Conservation (phyloP, 78 protist species). For the Cyanophora paradoxa region DNA sequence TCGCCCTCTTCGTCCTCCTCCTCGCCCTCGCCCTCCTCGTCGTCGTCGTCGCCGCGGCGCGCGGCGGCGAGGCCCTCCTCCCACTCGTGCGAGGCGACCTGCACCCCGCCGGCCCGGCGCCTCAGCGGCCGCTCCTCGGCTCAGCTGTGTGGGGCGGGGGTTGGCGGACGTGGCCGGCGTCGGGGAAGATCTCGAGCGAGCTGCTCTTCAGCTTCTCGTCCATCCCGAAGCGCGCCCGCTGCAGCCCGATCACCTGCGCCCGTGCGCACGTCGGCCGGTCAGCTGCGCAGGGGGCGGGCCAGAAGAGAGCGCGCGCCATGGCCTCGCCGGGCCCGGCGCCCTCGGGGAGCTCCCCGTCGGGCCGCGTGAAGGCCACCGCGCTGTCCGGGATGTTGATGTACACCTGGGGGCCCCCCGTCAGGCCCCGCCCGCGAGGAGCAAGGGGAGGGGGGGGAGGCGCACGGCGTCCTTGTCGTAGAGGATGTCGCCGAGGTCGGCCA, state of each 20-base stretch:
- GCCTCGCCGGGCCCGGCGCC: constrained; percentile 47
- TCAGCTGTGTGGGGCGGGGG: background rate
- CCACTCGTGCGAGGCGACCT: too few relatives aligned
- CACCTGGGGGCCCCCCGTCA: too few relatives aligned
- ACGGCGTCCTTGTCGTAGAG: constrained; percentile 92
- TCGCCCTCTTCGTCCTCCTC: constrained; percentile 11
- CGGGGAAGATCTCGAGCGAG: constrained; percentile 30
- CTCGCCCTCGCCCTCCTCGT: background rate
- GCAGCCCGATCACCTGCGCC: background rate
- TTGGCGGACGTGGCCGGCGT: background rate
- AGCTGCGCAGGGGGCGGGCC: too few relatives aligned
- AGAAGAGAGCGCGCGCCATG: too few relatives aligned
- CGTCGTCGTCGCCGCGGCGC: constrained; percentile 5
- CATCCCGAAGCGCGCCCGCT: background rate
- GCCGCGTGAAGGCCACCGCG: constrained; percentile 13
- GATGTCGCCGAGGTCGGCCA: constrained; percentile 91
- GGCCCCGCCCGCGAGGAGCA: too few relatives aligned
- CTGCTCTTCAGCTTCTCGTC: constrained; percentile 38
- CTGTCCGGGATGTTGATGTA: constrained; percentile 77
- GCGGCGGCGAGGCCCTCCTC: too few relatives aligned
- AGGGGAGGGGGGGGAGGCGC: too few relatives aligned
- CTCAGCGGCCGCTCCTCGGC: too few relatives aligned
- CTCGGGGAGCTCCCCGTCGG: background rate
- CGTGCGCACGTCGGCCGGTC: too few relatives aligned
- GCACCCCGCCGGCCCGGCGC: too few relatives aligned